Percentiles rank a stretch among this genome's conserved stretches.
These are phyloP conservation scores for Cylindrotheca fusiformis DNA, from an alignment of 108 stramenopile genomes.

Conservation along the genomic window DNA sequence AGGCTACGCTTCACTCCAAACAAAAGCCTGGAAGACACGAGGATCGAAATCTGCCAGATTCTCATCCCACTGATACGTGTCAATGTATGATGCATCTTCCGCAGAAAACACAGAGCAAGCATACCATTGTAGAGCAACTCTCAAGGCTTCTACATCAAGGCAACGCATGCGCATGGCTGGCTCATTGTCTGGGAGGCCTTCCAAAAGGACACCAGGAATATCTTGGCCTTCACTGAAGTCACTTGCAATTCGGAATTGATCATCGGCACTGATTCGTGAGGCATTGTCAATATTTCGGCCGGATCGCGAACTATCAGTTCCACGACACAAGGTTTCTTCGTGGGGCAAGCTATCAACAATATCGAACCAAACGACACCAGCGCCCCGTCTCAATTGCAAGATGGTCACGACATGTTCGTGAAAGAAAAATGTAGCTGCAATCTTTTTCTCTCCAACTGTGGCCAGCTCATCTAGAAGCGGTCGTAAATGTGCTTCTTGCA, in stretches of 20 bases:
- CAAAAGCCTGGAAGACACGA: slow-evolving; percentile 86
- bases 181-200: neutral
- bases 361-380: slow-evolving; percentile 43
- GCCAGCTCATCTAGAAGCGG: slow-evolving; percentile 39
- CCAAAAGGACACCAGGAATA: neutral
- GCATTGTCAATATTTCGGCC: neutral
- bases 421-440: slow-evolving; percentile 80
- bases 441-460: slow-evolving; percentile 13
- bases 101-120: slow-evolving; percentile 68
- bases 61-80: slow-evolving; percentile 79
- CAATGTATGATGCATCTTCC: slow-evolving; percentile 68
- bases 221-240: neutral
- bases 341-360: slow-evolving; percentile 77
- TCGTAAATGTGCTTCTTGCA: slow-evolving; percentile 55
- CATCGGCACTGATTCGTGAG: neutral
- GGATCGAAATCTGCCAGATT: slow-evolving; percentile 84
- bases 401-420: slow-evolving; percentile 89
- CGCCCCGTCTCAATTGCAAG: slow-evolving; percentile 50
- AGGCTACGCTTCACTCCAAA: slow-evolving; percentile 50
- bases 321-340: slow-evolving; percentile 41
- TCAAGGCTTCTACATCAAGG: slow-evolving; percentile 40
- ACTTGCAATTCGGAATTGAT: neutral
- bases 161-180: slow-evolving; percentile 36
- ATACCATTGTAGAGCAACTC: slow-evolving; percentile 66
- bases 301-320: neutral